These are phyloP conservation scores for Phycomyces blakesleeanus DNA, from an alignment of 192 early-diverging fungal genomes.

Conservation along the genomic window DNA sequence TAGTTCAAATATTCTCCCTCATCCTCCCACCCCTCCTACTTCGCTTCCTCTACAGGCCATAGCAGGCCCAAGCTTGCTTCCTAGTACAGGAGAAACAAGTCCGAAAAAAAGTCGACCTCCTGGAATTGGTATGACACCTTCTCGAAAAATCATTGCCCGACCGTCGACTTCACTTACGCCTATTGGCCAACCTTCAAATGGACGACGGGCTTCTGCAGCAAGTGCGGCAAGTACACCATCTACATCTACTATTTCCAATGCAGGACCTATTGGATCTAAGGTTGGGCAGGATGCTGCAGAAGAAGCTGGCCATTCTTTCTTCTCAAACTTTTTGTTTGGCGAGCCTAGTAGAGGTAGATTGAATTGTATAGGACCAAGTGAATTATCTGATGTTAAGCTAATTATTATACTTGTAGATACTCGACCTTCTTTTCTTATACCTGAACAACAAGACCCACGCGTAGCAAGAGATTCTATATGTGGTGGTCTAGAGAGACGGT, in stretches of 20 bases:
- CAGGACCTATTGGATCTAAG: background rate
- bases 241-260: background rate
- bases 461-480: no score
- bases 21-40: background rate
- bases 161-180: conserved; percentile 1
- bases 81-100: background rate
- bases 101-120: background rate
- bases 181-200: conserved; percentile 5
- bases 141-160: background rate
- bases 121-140: background rate
- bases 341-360: background rate
- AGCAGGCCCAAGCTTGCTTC: background rate
- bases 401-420: background rate
- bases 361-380: no score
- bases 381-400: no score
- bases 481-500: background rate
- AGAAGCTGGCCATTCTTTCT: conserved; percentile 12
- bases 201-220: conserved; percentile 12
- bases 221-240: conserved; percentile 17
- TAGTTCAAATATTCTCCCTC: background rate
- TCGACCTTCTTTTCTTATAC: background rate
- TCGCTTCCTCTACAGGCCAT: background rate
- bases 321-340: conserved; percentile 24
- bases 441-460: background rate
- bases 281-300: background rate